Evolutionary conservation across 495 filamentous ascomycete genomes (phyloP).

Genomic region (Penicillium riverlandense): DNA sequence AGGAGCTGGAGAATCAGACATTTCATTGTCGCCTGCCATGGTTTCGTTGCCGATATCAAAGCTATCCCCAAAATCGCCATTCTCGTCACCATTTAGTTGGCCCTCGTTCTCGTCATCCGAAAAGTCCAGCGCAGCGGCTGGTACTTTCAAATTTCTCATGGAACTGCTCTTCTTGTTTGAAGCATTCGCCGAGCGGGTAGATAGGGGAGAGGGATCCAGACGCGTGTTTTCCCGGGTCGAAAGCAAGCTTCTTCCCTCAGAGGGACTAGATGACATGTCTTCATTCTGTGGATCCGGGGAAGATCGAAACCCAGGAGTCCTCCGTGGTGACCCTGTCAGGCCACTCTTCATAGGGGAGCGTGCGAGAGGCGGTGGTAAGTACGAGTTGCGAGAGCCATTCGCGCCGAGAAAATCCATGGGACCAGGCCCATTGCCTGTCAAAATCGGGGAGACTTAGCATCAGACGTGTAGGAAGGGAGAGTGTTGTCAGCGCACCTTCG

Average conservation of each 20-base stretch:
- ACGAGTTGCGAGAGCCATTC: slow-evolving; percentile 22
- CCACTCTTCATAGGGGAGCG: slow-evolving; percentile 41
- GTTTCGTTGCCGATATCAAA: slow-evolving; percentile 22
- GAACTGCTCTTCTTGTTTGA: slow-evolving; percentile 32
- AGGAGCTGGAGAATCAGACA: slow-evolving; percentile 42
- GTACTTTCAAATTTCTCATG: slow-evolving; percentile 35
- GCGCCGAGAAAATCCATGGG: slow-evolving; percentile 34
- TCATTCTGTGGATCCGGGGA: slow-evolving; percentile 30
- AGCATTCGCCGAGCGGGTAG: slow-evolving; percentile 30
- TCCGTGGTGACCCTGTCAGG: slow-evolving; percentile 33
- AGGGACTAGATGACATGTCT: slow-evolving; percentile 29
- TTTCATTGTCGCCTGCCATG: slow-evolving; percentile 12
- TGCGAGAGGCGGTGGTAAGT: slow-evolving; percentile 27
- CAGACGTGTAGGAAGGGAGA: not conserved
- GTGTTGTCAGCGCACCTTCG: slow-evolving; percentile 24
- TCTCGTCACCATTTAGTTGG: too few species aligned
- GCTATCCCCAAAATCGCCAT: slow-evolving; percentile 19
- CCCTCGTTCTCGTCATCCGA: slow-evolving; percentile 36
- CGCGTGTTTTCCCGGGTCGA: slow-evolving; percentile 13
- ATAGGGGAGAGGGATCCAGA: slow-evolving; percentile 27
- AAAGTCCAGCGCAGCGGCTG: slow-evolving; percentile 22
- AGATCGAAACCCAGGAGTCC: slow-evolving; percentile 34
- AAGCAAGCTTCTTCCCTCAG: slow-evolving; percentile 22
- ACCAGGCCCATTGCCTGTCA: slow-evolving; percentile 31
- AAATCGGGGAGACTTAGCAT: slow-evolving; percentile 5